Conservation (phyloP, 2,329 filamentous ascomycete genomes). For the Alternaria triticina region DNA sequence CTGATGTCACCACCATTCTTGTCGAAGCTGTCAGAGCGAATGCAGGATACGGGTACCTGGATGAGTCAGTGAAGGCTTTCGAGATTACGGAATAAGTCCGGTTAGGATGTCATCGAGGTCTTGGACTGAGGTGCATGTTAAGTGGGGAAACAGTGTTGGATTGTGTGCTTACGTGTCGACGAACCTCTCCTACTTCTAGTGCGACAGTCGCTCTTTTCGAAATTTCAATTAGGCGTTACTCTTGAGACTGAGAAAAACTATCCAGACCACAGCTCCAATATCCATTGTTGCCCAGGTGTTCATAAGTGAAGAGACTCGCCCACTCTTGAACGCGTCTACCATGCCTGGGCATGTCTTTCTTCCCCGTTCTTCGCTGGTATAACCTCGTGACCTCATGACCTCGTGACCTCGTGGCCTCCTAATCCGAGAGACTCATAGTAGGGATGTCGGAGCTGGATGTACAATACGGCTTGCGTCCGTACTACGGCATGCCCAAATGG, state of each 20-base stretch:
- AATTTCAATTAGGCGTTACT: not conserved
- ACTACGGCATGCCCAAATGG: not conserved
- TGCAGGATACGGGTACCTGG: not conserved
- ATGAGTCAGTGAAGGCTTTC: not conserved
- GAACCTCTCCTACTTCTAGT: not conserved
- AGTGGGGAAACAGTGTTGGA: not conserved
- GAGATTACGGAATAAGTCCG: not conserved
- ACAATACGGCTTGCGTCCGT: not conserved
- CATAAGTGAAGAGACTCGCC: not conserved
- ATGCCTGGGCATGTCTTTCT: not conserved
- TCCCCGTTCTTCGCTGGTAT: not conserved
- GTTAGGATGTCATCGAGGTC: not conserved
- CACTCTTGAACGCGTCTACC: not conserved
- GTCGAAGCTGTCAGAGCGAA: not conserved
- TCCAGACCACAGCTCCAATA: not conserved
- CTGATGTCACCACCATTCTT: not conserved
- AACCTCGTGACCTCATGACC: not conserved
- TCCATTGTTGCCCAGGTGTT: not conserved
- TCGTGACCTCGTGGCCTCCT: not conserved
- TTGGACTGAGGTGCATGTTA: not conserved
- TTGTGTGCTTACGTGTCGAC: not conserved
- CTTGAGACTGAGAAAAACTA: not conserved
- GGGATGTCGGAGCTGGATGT: not conserved
- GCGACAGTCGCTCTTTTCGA: not conserved
- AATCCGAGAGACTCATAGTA: not conserved